These are phyloP conservation scores for Flammula alnicola DNA, from an alignment of 1,284 basidiomycete species.

Conservation along the genomic window DNA sequence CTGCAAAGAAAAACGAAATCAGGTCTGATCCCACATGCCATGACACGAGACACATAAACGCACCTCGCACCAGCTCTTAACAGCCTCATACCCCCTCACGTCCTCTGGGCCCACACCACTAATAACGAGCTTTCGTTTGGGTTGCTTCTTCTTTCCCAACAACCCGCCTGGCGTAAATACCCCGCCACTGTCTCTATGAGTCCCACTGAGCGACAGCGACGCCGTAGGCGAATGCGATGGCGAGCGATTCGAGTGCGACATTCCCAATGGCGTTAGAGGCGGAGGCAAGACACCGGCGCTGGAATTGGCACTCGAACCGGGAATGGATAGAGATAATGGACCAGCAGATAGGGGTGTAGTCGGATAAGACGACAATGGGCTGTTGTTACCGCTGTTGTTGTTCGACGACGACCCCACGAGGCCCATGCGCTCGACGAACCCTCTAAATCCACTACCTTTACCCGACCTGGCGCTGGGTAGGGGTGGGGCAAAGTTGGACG, in stretches of 20 bases:
- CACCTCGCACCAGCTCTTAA: slow-evolving; percentile 39
- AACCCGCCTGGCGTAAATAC: slow-evolving; percentile 11
- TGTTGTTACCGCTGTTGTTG: background rate
- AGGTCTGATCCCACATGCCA: background rate
- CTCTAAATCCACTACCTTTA: slow-evolving; percentile 18
- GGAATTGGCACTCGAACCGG: background rate
- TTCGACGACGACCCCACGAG: slow-evolving; percentile 2
- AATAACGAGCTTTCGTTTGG: slow-evolving; percentile 37
- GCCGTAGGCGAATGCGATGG: slow-evolving; percentile 17
- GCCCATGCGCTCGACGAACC: slow-evolving; percentile 23
- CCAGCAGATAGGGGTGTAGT: slow-evolving; percentile 9
- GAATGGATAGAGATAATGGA: background rate
- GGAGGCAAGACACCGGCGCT: slow-evolving; percentile 1
- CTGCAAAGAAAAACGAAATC: slow-evolving; percentile 12
- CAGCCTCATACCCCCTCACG: slow-evolving; percentile 31
- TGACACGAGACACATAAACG: slow-evolving; percentile 11
- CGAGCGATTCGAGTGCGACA: background rate
- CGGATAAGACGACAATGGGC: slow-evolving; percentile 10
- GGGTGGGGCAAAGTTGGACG: slow-evolving; percentile 1
- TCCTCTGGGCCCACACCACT: slow-evolving; percentile 35
- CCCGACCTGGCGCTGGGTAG: slow-evolving; percentile 4
- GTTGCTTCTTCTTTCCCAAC: slow-evolving; percentile 19
- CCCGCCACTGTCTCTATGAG: slow-evolving; percentile 1
- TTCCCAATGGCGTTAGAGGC: background rate
- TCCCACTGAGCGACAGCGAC: slow-evolving; percentile 8